Evolutionary conservation across 2,329 filamentous ascomycete species (phyloP), one percentile per base, ranked within the genome.

Genomic region (Pseudogymnoascus sp.): DNA sequence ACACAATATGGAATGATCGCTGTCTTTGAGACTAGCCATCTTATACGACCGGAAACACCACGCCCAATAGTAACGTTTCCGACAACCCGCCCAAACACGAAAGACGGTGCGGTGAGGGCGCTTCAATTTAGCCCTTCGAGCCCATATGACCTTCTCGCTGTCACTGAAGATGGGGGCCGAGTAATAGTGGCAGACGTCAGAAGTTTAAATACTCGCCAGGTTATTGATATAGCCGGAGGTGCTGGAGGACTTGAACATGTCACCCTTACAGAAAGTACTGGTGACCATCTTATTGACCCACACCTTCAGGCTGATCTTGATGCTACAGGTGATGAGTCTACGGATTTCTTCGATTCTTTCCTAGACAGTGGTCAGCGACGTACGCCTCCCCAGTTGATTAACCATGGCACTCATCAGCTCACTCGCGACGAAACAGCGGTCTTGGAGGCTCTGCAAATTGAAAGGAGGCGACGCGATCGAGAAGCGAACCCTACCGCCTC

Each of bases 71-170:
- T 87, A 21, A 83, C 87, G 7, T 91, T 97, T 69, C 83, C 83
- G 63, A 92, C 92, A 14, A 92, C 92, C 0, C 81, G 91, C 65
- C 84, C 90, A 0, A 82, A 83, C 64, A 81, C 79, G n/a, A 81
- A 84, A 21, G 81, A 83, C 19, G 93, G 93, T 45, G 92, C 93
- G 33, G 86, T 97, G 61, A 84, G 94, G 65, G 91, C 92, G 65
- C 95, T 97, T 89, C 83, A 88, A 1, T 99, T 99, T 72, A 92
- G 90, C 4, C 92, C 93, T 0, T 60, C 33, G n/a, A 89, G 90
- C 1, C 91, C 92, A 0, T 93, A 88, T 79, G 93, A 97, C 72
- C 83, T 99, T 16, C 78, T 99, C 41, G 89, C 95, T 6, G 97
- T 94, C 92, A 90, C 92, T 7, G 94, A 99, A 74, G 90, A 96